Evolutionary conservation across 805 yeast genomes (phyloP).

Genomic region (Starmerella vitae): DNA sequence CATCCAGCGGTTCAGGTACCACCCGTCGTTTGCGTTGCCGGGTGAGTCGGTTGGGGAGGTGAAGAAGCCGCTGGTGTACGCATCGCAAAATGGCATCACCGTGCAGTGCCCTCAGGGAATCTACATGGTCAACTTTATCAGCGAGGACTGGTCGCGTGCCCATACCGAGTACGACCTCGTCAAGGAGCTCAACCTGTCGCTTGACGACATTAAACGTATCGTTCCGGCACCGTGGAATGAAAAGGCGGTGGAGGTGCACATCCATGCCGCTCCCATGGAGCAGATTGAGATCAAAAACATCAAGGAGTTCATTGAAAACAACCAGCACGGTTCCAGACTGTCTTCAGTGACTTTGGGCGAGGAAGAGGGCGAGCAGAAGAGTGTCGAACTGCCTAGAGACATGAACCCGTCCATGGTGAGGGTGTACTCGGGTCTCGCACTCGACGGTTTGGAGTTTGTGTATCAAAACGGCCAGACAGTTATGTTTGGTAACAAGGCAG

Average conservation of each 20-base stretch:
- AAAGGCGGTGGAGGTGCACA: constrained; percentile 29
- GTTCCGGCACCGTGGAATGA: constrained; percentile 27
- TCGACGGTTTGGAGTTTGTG: constrained; percentile 63
- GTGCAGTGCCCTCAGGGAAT: constrained; percentile 53
- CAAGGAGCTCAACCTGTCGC: constrained; percentile 40
- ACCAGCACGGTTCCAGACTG: constrained; percentile 5
- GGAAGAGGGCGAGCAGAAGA: constrained; percentile 15
- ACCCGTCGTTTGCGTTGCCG: constrained; percentile 66
- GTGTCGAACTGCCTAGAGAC: constrained; percentile 13
- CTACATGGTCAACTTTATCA: constrained; percentile 56
- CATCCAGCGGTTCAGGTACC: constrained; percentile 59
- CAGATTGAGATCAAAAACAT: constrained; percentile 42
- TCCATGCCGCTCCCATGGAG: constrained; percentile 30
- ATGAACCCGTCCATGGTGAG: constrained; percentile 33
- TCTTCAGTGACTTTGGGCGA: constrained; percentile 13
- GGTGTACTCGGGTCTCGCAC: constrained; percentile 58
- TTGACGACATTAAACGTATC: constrained; percentile 33
- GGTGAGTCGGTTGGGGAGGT: constrained; percentile 18
- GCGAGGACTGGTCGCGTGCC: constrained; percentile 42
- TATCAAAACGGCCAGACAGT: constrained; percentile 24
- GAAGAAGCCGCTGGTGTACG: constrained; percentile 35
- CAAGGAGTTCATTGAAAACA: constrained; percentile 20
- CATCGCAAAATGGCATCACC: constrained; percentile 35
- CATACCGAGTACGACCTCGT: constrained; percentile 54
- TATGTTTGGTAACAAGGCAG: constrained; percentile 30